Evolutionary conservation across 768 basidiomycete species (phyloP).

Genomic region (Boletellus sp.): DNA sequence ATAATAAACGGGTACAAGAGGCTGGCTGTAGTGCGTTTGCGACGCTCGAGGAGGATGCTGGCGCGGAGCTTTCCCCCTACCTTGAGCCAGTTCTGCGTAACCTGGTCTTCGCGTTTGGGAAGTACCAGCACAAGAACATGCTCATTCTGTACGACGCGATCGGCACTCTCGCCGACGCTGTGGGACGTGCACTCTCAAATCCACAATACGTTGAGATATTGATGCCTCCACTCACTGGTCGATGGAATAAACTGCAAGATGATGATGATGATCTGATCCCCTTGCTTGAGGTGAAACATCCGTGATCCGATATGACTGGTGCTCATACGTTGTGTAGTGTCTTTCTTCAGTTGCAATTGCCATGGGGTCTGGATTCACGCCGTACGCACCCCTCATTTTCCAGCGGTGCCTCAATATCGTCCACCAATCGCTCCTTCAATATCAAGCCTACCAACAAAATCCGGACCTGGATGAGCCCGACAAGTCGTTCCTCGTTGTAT

Average conservation of each 20-base stretch:
- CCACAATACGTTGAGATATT: slow-evolving; percentile 87
- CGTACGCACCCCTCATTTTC: slow-evolving; percentile 89
- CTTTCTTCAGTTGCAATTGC: slow-evolving; percentile 97
- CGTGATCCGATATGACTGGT: slow-evolving; percentile 1
- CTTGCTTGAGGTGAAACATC: slow-evolving; percentile 74
- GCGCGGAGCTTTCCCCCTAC: slow-evolving; percentile 82
- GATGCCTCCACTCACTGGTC: slow-evolving; percentile 89
- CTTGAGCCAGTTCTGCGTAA: slow-evolving; percentile 94
- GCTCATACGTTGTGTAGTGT: slow-evolving; percentile 53
- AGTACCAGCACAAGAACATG: slow-evolving; percentile 99
- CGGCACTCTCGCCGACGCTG: slow-evolving; percentile 95
- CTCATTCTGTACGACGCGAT: slow-evolving; percentile 98
- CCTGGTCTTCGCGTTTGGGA: slow-evolving; percentile 92
- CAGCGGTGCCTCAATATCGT: slow-evolving; percentile 88
- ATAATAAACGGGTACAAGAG: slow-evolving; percentile 98
- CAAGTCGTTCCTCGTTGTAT: slow-evolving; percentile 95
- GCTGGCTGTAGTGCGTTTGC: slow-evolving; percentile 99
- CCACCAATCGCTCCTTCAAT: slow-evolving; percentile 75
- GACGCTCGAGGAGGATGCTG: slow-evolving; percentile 97
- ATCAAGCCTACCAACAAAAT: slow-evolving; percentile 84
- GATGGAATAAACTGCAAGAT: slow-evolving; percentile 89
- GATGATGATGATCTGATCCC: slow-evolving; percentile 93
- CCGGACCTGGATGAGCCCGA: slow-evolving; percentile 94
- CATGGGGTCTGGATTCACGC: slow-evolving; percentile 83
- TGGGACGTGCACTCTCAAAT: slow-evolving; percentile 83